These are phyloP conservation scores for Tetraselmis chui DNA, from an alignment of 139 green algal species.

Conservation along the genomic window DNA sequence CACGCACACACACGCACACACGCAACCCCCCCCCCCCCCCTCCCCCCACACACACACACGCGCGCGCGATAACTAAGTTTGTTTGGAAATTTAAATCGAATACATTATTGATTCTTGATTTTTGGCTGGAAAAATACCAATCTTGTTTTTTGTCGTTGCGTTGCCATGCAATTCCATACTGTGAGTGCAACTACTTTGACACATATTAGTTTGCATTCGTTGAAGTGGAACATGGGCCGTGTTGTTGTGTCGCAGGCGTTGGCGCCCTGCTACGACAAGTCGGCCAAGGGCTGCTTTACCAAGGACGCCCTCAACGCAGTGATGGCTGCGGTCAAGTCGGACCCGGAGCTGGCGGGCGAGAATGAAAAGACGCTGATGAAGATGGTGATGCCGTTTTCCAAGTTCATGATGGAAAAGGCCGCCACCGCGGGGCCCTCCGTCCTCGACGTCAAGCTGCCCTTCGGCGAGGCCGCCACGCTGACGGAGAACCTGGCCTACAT, in stretches of 20 bases:
- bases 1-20: no score
- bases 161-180: no score
- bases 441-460: conserved; percentile 54
- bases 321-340: conserved; percentile 11
- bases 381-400: conserved; percentile 85
- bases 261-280: not conserved
- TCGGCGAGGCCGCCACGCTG: conserved; percentile 71
- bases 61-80: no score
- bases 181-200: conserved; percentile 20
- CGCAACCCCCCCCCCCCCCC: no score
- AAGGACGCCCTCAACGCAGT: conserved; percentile 6
- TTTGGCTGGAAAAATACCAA: conserved; percentile 18
- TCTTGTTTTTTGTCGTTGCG: no score
- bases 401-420: conserved; percentile 81
- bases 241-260: not conserved
- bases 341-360: conserved; percentile 17
- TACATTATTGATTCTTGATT: conserved; percentile 14
- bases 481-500: conserved; percentile 68
- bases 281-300: not conserved
- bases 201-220: not conserved
- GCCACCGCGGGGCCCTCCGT: conserved; percentile 40
- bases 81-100: not conserved
- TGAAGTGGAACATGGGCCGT: conserved; percentile 9
- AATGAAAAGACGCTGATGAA: conserved; percentile 71
- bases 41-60: no score